Evolutionary conservation across 345 rosid genomes (phyloP).

Genomic region (Cardamine chenopodiifolia): DNA sequence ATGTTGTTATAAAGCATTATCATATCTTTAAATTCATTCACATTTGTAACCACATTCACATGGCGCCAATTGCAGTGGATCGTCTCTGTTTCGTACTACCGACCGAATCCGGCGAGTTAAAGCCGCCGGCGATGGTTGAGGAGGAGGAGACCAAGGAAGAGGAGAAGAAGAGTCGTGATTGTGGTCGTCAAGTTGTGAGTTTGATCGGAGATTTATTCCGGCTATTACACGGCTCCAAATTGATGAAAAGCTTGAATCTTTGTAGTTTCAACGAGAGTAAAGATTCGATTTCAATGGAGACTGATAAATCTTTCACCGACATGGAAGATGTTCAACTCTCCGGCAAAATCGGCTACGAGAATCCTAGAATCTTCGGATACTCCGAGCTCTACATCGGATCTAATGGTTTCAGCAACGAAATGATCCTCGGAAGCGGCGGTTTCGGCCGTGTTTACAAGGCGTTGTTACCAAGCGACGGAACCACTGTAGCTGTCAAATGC

Average conservation of each 20-base stretch:
- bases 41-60: conserved; percentile 25
- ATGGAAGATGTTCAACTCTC: conserved; percentile 79
- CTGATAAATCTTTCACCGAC: conserved; percentile 54
- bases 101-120: conserved; percentile 54
- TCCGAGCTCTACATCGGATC: conserved; percentile 93
- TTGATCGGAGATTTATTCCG: conserved; percentile 50
- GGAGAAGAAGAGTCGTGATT: conserved; percentile 46
- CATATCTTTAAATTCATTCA: conserved; percentile 27
- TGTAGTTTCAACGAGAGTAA: conserved; percentile 38
- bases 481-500: conserved; percentile 87
- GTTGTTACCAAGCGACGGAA: conserved; percentile 81
- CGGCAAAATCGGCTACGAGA: conserved; percentile 73
- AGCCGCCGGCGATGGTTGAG: conserved; percentile 31
- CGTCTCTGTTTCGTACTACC: conserved; percentile 74
- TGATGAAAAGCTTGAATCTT: conserved; percentile 44
- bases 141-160: not conserved
- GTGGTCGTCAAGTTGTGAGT: conserved; percentile 50
- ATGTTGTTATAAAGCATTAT: conserved; percentile 13
- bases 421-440: conserved; percentile 91
- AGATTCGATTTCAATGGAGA: conserved; percentile 23
- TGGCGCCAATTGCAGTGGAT: conserved; percentile 46
- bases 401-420: conserved; percentile 67
- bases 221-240: conserved; percentile 50
- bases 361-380: conserved; percentile 88
- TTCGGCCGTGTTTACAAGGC: conserved; percentile 86